phyloP scores from a whole-genome alignment of 1,284 basidiomycete genomes.

The Malassezia psittaci region DNA sequence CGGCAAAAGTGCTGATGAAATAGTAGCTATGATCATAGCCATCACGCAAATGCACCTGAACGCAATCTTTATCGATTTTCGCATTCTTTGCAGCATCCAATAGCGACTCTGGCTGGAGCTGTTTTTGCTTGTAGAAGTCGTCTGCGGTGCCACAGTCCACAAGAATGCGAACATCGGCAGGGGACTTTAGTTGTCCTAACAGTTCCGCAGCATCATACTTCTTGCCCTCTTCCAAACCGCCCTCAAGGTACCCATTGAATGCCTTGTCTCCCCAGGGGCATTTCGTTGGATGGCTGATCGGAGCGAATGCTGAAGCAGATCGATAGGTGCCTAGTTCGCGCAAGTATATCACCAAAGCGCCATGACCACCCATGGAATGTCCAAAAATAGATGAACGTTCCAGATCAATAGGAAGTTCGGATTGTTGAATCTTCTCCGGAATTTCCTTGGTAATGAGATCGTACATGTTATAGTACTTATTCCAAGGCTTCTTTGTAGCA shows the following conservation, averaged over 20 bases:
- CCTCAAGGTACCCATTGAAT: conserved; percentile 69
- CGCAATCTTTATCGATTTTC: conserved; percentile 65
- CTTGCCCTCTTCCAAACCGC: conserved; percentile 65
- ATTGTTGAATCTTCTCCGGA: conserved; percentile 20
- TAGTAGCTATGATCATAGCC: conserved; percentile 70
- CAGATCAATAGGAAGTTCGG: conserved; percentile 29
- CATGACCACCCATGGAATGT: conserved; percentile 82
- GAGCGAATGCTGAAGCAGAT: conserved; percentile 86
- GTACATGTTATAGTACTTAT: conserved; percentile 41
- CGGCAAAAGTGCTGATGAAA: conserved; percentile 60
- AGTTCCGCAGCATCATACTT: conserved; percentile 78
- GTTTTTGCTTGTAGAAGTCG: conserved; percentile 72
- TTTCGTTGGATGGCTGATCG: conserved; percentile 76
- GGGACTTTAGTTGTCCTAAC: conserved; percentile 56
- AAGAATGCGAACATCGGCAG: conserved; percentile 39
- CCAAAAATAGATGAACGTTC: conserved; percentile 31
- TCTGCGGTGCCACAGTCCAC: conserved; percentile 60
- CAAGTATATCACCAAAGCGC: conserved; percentile 83
- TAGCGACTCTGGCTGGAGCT: conserved; percentile 81
- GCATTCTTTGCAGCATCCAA: conserved; percentile 63
- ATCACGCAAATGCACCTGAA: conserved; percentile 68
- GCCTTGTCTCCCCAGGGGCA: conserved; percentile 89
- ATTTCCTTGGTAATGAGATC: conserved; percentile 33
- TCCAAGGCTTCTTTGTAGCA: conserved; percentile 39
- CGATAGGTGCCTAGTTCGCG: conserved; percentile 60